Base-by-base conservation (phyloP, 202 grass and related monocot genomes). In the Bolboschoenoplectus hybrid region DNA sequence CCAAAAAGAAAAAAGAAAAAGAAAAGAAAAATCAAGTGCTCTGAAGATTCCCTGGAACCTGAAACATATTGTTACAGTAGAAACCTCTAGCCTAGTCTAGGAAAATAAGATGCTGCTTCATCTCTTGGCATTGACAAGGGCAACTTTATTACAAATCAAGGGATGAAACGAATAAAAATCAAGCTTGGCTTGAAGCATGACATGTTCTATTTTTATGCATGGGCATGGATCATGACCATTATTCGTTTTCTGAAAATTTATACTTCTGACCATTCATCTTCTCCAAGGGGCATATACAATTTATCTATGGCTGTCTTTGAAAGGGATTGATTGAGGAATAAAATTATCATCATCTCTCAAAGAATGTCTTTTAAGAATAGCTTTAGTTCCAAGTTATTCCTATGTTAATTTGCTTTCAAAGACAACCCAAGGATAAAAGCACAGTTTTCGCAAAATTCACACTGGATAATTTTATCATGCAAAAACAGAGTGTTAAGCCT, bases 21-120 rank as follows among this genome's bases (percentile, higher is more conserved):
- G 17, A 43, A 26, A 14, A 51, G 7, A 55, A 26, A 76, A 14
- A 14, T 9, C 14, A 40, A 80, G 75, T 80, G 52, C 53, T 80
- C 53, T 77, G 74, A 55, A 77, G 50, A 51, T 57, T 77, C 74
- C 44, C 35, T 40, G 65, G 65, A 68, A 55, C 49, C 49, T 16
- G 32, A 56, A 78, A 56, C 74, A 56, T 78, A 56, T 38, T 17
- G 51, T 78, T 17, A 80, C 53, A 19, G 75, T 80, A 80, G 52
- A 60, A 80, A 19, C 35, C 53, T 80, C 75, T 61, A 80, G 75
- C 53, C 16, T 80, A 80, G 53, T 58, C 75, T 77, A 77, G 50
- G 11, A 76, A 75, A 80, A 80, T 34, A 43, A 80, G 75, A 80
- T 80, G 75, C 75, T 80, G 17, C 75, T 80, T 79, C 51, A 80